phyloP scores from a whole-genome alignment of 345 rosid genomes.

The Punica granatum region DNA sequence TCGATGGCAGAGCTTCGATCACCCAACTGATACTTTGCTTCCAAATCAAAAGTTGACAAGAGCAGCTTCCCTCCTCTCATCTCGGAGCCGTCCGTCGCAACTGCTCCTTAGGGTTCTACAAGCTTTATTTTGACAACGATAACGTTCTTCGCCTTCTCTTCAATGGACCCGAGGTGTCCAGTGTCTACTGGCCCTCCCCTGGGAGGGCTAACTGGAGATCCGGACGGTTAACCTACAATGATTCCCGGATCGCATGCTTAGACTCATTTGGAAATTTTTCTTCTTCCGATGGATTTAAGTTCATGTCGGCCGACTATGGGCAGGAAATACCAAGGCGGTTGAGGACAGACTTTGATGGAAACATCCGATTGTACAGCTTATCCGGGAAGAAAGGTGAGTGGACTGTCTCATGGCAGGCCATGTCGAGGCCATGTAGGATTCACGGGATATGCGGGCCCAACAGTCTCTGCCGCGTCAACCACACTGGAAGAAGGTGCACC shows the following conservation, averaged over 20 bases:
- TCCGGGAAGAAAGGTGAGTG: background rate
- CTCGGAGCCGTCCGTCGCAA: slow-evolving; percentile 23
- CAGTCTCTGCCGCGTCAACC: slow-evolving; percentile 18
- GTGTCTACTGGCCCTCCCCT: slow-evolving; percentile 27
- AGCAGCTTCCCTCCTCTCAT: slow-evolving; percentile 20
- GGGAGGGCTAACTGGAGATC: slow-evolving; percentile 11
- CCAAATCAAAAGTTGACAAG: slow-evolving; percentile 25
- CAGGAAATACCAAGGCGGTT: slow-evolving; percentile 1
- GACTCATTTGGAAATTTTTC: slow-evolving; percentile 7
- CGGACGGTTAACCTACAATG: slow-evolving; percentile 23
- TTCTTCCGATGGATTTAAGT: too few species aligned
- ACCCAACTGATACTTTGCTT: slow-evolving; percentile 33
- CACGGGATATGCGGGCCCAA: slow-evolving; percentile 34
- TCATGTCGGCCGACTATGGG: slow-evolving; percentile 5
- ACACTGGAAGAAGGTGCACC: slow-evolving; percentile 18
- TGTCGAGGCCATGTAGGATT: slow-evolving; percentile 14
- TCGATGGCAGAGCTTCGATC: slow-evolving; percentile 30
- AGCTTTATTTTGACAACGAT: too few species aligned
- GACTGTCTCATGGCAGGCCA: too few species aligned
- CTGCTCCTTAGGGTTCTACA: slow-evolving; percentile 25
- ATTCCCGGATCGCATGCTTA: slow-evolving; percentile 7
- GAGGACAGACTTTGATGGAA: slow-evolving; percentile 11
- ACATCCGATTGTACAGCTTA: slow-evolving; percentile 9
- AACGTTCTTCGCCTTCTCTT: slow-evolving; percentile 24
- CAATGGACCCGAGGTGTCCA: slow-evolving; percentile 14